A percentile compares a stretch with the other conserved stretches of the same genome.
Conservation (phyloP, 1,139 yeast genomes). For the Williopsis jadinii region DNA sequence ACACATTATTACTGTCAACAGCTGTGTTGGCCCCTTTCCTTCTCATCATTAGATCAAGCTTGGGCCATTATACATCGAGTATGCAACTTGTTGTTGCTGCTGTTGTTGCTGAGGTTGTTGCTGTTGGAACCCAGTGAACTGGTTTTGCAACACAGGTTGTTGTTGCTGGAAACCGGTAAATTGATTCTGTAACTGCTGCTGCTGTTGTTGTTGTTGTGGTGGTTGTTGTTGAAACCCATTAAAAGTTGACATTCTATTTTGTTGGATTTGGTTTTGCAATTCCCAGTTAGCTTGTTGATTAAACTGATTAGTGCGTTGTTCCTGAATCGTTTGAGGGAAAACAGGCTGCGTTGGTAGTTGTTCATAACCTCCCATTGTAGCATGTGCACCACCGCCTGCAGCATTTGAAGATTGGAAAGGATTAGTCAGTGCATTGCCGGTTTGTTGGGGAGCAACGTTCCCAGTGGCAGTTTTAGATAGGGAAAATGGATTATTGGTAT, state of each 20-base stretch:
- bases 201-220: slow-evolving; percentile 14
- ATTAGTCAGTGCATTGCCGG: slow-evolving; percentile 24
- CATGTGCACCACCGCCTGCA: slow-evolving; percentile 39
- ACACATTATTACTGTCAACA: no score
- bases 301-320: slow-evolving; percentile 24
- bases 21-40: no score
- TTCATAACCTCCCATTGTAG: slow-evolving; percentile 67
- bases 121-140: slow-evolving; percentile 2
- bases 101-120: slow-evolving; percentile 12
- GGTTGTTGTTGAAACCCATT: slow-evolving; percentile 17
- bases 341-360: slow-evolving; percentile 54
- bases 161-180: slow-evolving; percentile 4
- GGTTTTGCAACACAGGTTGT: slow-evolving; percentile 7
- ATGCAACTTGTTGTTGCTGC: slow-evolving; percentile 10
- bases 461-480: slow-evolving; percentile 7
- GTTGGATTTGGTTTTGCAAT: slow-evolving; percentile 14
- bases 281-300: slow-evolving; percentile 23
- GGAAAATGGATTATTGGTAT: slow-evolving; percentile 23
- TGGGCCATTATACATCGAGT: slow-evolving; percentile 18
- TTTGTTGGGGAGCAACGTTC: slow-evolving; percentile 8
- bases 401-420: slow-evolving; percentile 24
- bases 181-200: slow-evolving; percentile 7
- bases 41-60: slow-evolving; percentile 18
- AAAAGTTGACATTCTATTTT: neutral
- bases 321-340: slow-evolving; percentile 51